Evolutionary conservation across 768 basidiomycete species (phyloP), one percentile per base, ranked within the genome.

Genomic region (Pleurotus platypus): DNA sequence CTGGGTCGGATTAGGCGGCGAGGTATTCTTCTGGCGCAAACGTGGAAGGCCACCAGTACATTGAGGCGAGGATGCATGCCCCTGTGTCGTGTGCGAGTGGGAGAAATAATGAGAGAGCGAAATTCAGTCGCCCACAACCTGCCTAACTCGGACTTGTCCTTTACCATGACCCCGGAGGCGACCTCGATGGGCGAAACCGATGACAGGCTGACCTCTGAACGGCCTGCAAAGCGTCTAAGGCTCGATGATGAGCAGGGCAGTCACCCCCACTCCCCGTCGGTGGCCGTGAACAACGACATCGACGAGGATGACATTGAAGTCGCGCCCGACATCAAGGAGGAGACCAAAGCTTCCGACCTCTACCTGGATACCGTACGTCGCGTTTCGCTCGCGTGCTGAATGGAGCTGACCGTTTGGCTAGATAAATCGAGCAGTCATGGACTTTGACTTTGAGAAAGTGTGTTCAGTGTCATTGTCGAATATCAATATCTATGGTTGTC

Each of bases 401-500:
- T 11, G 7, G 11, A 35, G 47, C 61, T 55, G 38, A 54, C 58
- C 49, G 57, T 27, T 40, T 56, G 35, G 27, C 57, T 67, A 98
- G 95, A 91, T 98, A 61, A 94, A 97, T 70, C 83, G 97, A 60
- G 84, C 82, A 47, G 79, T 85, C 46, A 84, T 99, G 57, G 97
- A 99, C 72, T 99, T 99, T 73, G 97, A 99, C 74, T 99, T 99
- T 65, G 97, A 99, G 75, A 94, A 96, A 78, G 84, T 98, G 24
- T 99, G 97, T 79, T 98, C 96, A 7, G 92, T 98, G 51, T 97
- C 93, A 37, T 79, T 93, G 55, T 90, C 92, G 42, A 96, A 98
- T 72, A 94, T 97, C 79, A 97, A 99, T 72, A 90, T 90, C 61
- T 99, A 99, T 67, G 94, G 92, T 35, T 99, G 97, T 69, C 84